Evolutionary conservation across 306 rosid species (phyloP).

Genomic region (Lotus japonicus): DNA sequence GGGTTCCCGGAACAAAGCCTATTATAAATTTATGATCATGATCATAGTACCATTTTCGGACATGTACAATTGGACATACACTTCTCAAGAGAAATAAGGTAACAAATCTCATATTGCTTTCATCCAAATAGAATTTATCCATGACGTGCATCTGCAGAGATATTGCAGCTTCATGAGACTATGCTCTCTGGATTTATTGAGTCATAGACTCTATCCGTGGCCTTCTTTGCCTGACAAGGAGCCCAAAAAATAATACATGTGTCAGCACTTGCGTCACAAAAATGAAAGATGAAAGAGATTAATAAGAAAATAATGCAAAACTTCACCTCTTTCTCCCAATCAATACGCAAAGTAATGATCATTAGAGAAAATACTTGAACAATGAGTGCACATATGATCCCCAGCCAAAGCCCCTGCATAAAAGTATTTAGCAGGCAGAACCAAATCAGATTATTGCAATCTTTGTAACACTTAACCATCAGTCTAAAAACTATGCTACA

Average conservation of each 20-base stretch:
- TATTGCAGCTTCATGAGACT: conserved; percentile 10
- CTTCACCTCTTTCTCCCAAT: conserved; percentile 60
- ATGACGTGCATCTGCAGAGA: background rate
- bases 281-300: background rate
- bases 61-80: too few species aligned
- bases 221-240: conserved; percentile 35
- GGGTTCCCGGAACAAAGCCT: too few species aligned
- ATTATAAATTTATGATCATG: too few species aligned
- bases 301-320: background rate
- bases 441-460: background rate
- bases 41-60: too few species aligned
- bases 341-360: conserved; percentile 41
- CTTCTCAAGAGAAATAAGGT: too few species aligned
- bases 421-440: background rate
- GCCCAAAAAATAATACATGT: background rate
- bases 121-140: too few species aligned
- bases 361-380: conserved; percentile 50
- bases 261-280: background rate
- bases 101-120: too few species aligned
- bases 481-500: background rate
- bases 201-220: conserved; percentile 49
- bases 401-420: conserved; percentile 66
- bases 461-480: background rate
- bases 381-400: conserved; percentile 57
- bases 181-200: conserved; percentile 19